Evolutionary conservation across 441 rosid genomes (phyloP), one percentile per base, ranked within the genome.

Genomic region (Mallotus japonicus): DNA sequence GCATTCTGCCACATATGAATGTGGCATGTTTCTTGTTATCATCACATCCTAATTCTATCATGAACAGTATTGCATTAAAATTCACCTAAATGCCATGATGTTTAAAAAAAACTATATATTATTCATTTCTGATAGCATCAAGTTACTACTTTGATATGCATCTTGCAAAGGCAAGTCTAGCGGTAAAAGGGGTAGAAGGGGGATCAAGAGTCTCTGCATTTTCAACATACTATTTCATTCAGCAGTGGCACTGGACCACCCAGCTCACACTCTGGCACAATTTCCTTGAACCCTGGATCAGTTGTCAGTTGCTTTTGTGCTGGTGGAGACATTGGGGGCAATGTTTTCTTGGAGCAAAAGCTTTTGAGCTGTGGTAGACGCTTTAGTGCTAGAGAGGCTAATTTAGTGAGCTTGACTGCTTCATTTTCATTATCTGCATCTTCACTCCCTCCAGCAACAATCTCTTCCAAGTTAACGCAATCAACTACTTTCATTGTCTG

Each of bases 361-460:
- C 60, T 69, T 58, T 15, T 15, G 65, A 79, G 54, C 19, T 1
- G 42, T 8, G 79, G 79, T n/a, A 79, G 72, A 62, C 0, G 5
- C 9, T 20, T 3, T 10, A 79, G 69, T 17, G 15, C 28, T 63
- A 79, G 32, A 11, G 1, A 56, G 14, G 22, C 50, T 20, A 79
- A 49, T 60, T 75, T 47, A 44, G 59, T 17, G 3, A 79, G 69
- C 28, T 72, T 13, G 12, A 51, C 40, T 28, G 22, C 40, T 61
- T 75, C 57, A 50, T 17, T 24, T 13, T 62, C 46, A 5, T 10
- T 14, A 0, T 20, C 62, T 6, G 37, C 14, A 19, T 47, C 59
- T 16, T 60, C 69, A 11, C 69, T 53, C 20, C 16, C 74, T 3
- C 28, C 37, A 32, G 22, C 60, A 4, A 71, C 20, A 56, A 71